Evolutionary conservation across 1,284 basidiomycete species (phyloP).

Genomic region (Neolentinus lepideus): DNA sequence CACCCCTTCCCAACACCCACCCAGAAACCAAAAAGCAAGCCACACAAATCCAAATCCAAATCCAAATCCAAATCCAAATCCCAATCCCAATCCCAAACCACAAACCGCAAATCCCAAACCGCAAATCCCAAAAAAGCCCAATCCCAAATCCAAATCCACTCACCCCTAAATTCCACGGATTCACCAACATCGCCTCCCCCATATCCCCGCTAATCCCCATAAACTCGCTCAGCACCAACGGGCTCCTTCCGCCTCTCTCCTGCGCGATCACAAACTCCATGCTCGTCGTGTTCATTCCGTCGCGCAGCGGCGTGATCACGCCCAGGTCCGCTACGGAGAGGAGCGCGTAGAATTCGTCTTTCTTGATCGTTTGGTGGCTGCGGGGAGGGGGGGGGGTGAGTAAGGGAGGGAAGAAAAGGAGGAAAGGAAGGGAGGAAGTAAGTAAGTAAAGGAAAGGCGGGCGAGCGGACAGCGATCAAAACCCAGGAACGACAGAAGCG

Average conservation of each 20-base stretch:
- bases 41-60: too few species aligned
- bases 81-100: too few species aligned
- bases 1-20: too few species aligned
- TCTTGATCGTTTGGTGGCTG: slow-evolving; percentile 95
- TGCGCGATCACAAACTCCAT: slow-evolving; percentile 99
- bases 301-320: slow-evolving; percentile 92
- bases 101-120: too few species aligned
- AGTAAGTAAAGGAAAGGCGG: too few species aligned
- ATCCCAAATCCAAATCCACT: slow-evolving; percentile 20
- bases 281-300: slow-evolving; percentile 98
- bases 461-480: too few species aligned
- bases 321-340: slow-evolving; percentile 92
- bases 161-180: slow-evolving; percentile 86
- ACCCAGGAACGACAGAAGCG: not conserved
- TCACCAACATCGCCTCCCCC: slow-evolving; percentile 76
- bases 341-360: slow-evolving; percentile 98
- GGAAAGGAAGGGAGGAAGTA: not conserved
- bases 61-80: slow-evolving; percentile 10
- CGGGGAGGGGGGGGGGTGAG: not conserved
- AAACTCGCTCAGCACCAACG: slow-evolving; percentile 92
- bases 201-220: slow-evolving; percentile 94
- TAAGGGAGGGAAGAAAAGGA: not conserved
- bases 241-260: slow-evolving; percentile 74
- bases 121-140: too few species aligned
- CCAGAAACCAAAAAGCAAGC: not conserved